Evolutionary conservation across 768 basidiomycete genomes (phyloP), one percentile per base, ranked within the genome.

Genomic region (Lactifluus piperatus): DNA sequence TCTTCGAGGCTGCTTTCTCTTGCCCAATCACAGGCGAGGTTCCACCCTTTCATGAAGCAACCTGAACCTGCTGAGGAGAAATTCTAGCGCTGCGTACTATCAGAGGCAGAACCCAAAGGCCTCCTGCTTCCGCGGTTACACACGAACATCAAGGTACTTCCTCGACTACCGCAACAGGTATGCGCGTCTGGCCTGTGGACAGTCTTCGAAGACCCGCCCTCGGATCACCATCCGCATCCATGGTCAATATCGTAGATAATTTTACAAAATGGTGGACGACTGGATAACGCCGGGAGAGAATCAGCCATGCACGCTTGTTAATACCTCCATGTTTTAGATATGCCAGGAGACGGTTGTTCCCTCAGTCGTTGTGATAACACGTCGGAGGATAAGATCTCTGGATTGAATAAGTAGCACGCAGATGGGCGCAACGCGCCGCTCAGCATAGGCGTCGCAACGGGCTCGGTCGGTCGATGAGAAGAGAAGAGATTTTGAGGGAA

Each of bases 21-120:
- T n/a, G n/a, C n/a, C n/a, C n/a, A n/a, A n/a, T n/a, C n/a, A n/a
- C n/a, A n/a, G n/a, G n/a, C n/a, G n/a, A n/a, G n/a, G n/a, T n/a
- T n/a, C n/a, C n/a, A n/a, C n/a, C n/a, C n/a, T n/a, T n/a, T n/a
- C n/a, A n/a, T n/a, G n/a, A n/a, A n/a, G n/a, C n/a, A n/a, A n/a
- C n/a, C n/a, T n/a, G n/a, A n/a, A n/a, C n/a, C n/a, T n/a, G n/a
- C 56, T 72, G 71, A 1, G 61, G 64, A 36, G 61, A 68, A 36
- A 62, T 74, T 2, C 63, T 57, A 41, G 72, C 72, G 0, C 50
- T 64, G 22, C 65, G 70, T 1, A 56, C 65, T 26, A 74, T 74
- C 30, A 56, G 62, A 29, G 70, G 69, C 13, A 72, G 74, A 62
- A 75, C 57, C 63, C 75, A 20, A 69, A 71, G 27, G 51, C 65